Conservation (phyloP, 441 rosid genomes). For the Mallotus japonicus region DNA sequence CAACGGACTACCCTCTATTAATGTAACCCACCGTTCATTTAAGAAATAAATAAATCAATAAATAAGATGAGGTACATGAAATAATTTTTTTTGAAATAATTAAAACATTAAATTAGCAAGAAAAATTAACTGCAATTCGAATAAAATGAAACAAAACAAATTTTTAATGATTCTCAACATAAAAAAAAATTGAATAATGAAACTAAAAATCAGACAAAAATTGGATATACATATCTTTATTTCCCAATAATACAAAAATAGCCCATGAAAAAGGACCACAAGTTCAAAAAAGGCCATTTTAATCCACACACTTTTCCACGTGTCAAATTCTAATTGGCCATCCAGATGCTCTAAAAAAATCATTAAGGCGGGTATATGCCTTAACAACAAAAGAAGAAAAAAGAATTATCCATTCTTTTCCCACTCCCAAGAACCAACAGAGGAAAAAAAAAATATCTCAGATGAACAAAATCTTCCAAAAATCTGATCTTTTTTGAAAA, state of each 20-base stretch:
- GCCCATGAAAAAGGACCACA: background rate
- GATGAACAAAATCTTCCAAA: background rate
- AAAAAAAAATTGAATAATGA: too few relatives aligned
- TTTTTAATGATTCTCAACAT: too few relatives aligned
- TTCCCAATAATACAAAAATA: background rate
- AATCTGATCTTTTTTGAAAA: constrained; percentile 3
- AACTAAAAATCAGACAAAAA: too few relatives aligned
- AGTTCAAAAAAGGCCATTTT: background rate
- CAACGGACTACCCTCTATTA: too few relatives aligned
- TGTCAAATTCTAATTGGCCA: constrained; percentile 18
- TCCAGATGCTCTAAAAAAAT: constrained; percentile 4
- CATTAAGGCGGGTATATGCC: constrained; percentile 19
- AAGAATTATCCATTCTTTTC: constrained; percentile 27
- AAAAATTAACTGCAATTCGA: too few relatives aligned
- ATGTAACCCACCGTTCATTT: too few relatives aligned
- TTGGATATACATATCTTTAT: background rate
- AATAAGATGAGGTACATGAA: too few relatives aligned
- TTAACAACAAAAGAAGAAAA: background rate
- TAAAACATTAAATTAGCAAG: too few relatives aligned
- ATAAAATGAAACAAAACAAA: too few relatives aligned
- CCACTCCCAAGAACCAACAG: background rate
- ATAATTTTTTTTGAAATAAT: too few relatives aligned
- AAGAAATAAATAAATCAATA: too few relatives aligned
- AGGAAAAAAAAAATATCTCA: background rate
- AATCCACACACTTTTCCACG: background rate